Evolutionary conservation across 805 yeast species (phyloP).

Genomic region (Torulaspora gathmanii): DNA sequence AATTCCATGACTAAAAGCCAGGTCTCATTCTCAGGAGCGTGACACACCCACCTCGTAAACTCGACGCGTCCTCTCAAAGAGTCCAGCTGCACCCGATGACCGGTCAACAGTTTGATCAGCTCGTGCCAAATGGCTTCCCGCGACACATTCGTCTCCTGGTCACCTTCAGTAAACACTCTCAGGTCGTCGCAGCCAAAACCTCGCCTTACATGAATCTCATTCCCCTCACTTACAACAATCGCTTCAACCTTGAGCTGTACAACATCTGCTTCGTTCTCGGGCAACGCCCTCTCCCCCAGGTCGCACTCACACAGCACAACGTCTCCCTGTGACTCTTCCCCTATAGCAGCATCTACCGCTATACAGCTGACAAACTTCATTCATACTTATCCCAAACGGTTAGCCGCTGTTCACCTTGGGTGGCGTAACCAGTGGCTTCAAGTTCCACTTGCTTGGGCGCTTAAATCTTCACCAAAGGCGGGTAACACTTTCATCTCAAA

Average conservation of each 20-base stretch:
- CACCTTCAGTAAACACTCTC: constrained; percentile 12
- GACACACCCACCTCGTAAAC: constrained; percentile 20
- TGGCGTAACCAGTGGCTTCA: background rate
- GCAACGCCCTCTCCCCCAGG: constrained; percentile 3
- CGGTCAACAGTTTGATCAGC: constrained; percentile 20
- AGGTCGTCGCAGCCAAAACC: constrained; percentile 8
- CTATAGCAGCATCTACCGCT: constrained; percentile 6
- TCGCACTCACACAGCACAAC: constrained; percentile 18
- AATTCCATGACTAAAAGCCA: constrained; percentile 25
- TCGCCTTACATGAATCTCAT: constrained; percentile 13
- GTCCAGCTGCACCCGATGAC: constrained; percentile 12
- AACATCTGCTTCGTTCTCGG: constrained; percentile 6
- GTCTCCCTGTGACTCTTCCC: constrained; percentile 8
- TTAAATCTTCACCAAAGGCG: background rate
- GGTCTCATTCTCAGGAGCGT: constrained; percentile 8
- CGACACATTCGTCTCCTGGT: background rate
- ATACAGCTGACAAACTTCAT: constrained; percentile 24
- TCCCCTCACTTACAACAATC: constrained; percentile 28
- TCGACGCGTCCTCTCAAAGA: constrained; percentile 6
- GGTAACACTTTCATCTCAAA: background rate
- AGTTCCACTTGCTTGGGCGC: background rate
- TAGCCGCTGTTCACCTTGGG: background rate
- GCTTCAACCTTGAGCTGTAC: constrained; percentile 7
- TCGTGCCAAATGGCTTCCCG: constrained; percentile 24
- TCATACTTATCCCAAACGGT: background rate